These are phyloP conservation scores for Mycena indigotica DNA, from an alignment of 768 basidiomycete genomes.

Conservation along the genomic window DNA sequence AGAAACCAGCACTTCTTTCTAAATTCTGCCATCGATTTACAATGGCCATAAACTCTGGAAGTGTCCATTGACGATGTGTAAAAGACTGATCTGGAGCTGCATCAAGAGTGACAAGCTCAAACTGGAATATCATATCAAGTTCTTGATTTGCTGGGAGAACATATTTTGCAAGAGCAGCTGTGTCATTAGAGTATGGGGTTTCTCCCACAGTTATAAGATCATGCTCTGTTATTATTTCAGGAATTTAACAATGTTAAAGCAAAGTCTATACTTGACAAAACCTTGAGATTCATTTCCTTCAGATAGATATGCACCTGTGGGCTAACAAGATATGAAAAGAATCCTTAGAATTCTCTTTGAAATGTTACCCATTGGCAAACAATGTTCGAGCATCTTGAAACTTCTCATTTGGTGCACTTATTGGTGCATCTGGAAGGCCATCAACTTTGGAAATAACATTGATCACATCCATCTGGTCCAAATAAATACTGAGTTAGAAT, in stretches of 20 bases:
- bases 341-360: not conserved
- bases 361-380: slow-evolving; percentile 66
- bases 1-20: slow-evolving; percentile 60
- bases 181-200: slow-evolving; percentile 58
- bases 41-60: slow-evolving; percentile 53
- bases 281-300: slow-evolving; percentile 63
- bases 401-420: slow-evolving; percentile 50
- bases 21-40: slow-evolving; percentile 58
- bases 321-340: slow-evolving; percentile 34
- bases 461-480: slow-evolving; percentile 66
- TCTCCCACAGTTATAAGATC: slow-evolving; percentile 70
- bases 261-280: slow-evolving; percentile 55
- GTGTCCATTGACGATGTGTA: slow-evolving; percentile 48
- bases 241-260: slow-evolving; percentile 7
- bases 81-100: slow-evolving; percentile 42
- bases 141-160: slow-evolving; percentile 60
- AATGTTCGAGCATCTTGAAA: slow-evolving; percentile 57
- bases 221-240: slow-evolving; percentile 38
- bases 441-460: slow-evolving; percentile 65
- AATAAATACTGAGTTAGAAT: not conserved
- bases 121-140: slow-evolving; percentile 67
- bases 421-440: slow-evolving; percentile 67
- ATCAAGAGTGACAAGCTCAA: slow-evolving; percentile 65
- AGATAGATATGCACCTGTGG: slow-evolving; percentile 69
- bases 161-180: slow-evolving; percentile 54